Conservation (phyloP, 2,329 filamentous ascomycete genomes). For the Xylaria polymorpha region DNA sequence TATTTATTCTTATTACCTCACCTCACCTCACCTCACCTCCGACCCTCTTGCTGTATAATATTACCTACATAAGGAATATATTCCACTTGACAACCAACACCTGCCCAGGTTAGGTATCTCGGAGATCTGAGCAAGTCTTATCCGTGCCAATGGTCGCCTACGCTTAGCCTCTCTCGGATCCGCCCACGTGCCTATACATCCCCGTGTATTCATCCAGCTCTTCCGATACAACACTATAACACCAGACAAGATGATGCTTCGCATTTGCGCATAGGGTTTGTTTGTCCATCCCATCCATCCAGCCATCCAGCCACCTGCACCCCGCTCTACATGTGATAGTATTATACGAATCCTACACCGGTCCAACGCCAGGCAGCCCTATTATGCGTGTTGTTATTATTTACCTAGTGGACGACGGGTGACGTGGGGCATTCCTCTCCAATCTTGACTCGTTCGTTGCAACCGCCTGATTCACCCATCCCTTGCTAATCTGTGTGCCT, state of each 20-base stretch:
- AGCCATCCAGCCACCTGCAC: background rate
- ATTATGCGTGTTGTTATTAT: slow-evolving; percentile 4
- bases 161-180: slow-evolving; percentile 4
- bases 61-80: background rate
- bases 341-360: background rate
- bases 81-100: background rate
- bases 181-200: background rate
- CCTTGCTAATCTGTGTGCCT: slow-evolving; percentile 15
- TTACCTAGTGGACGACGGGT: slow-evolving; percentile 9
- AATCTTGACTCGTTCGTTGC: background rate
- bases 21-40: too few relatives aligned
- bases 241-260: slow-evolving; percentile 9
- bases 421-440: background rate
- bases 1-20: background rate
- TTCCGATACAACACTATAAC: background rate
- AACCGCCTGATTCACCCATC: background rate
- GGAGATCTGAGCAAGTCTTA: too few relatives aligned
- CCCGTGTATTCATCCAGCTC: background rate
- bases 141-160: slow-evolving; percentile 12
- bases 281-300: background rate
- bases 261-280: slow-evolving; percentile 19
- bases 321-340: background rate
- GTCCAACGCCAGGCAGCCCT: slow-evolving; percentile 24
- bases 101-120: too few relatives aligned
- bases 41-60: too few relatives aligned